Evolutionary conservation across 495 filamentous ascomycete genomes (phyloP).

Genomic region (Barbatosphaeria neglecta): DNA sequence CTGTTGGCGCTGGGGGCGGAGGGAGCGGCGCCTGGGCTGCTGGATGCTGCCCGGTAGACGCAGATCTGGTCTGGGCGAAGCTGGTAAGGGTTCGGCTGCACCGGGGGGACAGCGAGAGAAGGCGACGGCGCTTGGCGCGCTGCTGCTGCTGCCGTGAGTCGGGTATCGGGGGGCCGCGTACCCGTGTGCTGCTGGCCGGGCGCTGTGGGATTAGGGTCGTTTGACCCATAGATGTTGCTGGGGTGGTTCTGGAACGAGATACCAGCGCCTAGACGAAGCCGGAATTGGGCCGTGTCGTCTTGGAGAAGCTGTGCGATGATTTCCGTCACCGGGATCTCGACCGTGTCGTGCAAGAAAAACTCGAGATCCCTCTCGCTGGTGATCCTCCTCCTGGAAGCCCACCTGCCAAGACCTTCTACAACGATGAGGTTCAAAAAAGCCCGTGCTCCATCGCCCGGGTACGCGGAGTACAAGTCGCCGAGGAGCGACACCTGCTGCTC

Average conservation of each 20-base stretch:
- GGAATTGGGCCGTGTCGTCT: neutral
- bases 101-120: neutral
- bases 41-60: conserved; percentile 11
- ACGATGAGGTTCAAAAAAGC: neutral
- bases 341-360: neutral
- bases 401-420: neutral
- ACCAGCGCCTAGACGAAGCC: neutral
- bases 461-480: neutral
- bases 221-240: neutral
- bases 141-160: neutral
- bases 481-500: neutral
- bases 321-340: neutral
- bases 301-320: neutral
- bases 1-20: neutral
- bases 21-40: conserved; percentile 3
- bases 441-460: neutral
- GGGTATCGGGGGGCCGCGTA: neutral
- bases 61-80: conserved; percentile 13
- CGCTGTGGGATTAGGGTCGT: neutral
- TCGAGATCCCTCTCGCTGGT: neutral
- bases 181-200: neutral
- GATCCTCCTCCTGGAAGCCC: neutral
- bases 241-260: neutral
- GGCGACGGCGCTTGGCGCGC: neutral
- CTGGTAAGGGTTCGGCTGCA: conserved; percentile 2